phyloP scores from a whole-genome alignment of 176 grass and related monocot species.

The Oryza meyeriana region DNA sequence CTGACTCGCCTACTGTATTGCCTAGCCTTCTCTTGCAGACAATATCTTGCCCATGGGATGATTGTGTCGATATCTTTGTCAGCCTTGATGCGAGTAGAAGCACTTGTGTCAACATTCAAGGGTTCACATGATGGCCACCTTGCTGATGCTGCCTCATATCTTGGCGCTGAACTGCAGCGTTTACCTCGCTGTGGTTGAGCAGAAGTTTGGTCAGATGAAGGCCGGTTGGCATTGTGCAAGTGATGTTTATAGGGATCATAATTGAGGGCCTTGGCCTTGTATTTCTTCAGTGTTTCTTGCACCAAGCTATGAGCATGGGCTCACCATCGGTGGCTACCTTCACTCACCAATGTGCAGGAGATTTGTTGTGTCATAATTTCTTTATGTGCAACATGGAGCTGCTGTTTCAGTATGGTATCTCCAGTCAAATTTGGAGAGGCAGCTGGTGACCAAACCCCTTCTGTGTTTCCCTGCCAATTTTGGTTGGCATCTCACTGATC shows the following conservation, averaged over 20 bases:
- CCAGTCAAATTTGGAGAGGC: neutral
- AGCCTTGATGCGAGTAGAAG: constrained; percentile 75
- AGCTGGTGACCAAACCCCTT: neutral
- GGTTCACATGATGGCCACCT: constrained; percentile 53
- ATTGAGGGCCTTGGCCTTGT: neutral
- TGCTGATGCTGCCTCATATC: constrained; percentile 58
- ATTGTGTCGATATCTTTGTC: constrained; percentile 78
- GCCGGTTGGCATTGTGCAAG: neutral
- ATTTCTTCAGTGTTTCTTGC: neutral
- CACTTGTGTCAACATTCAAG: constrained; percentile 57
- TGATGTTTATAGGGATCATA: neutral
- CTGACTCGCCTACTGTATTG: constrained; percentile 72
- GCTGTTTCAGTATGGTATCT: neutral
- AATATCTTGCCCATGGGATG: constrained; percentile 88
- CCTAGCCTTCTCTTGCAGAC: constrained; percentile 81
- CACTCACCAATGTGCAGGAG: constrained; percentile 2
- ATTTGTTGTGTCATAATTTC: constrained; percentile 1
- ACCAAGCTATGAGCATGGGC: constrained; percentile 12
- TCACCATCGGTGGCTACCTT: constrained; percentile 21
- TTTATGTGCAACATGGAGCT: neutral
- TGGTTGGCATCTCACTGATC: constrained; percentile 38
- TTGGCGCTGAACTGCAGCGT: constrained; percentile 64
- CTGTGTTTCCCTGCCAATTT: constrained; percentile 24
- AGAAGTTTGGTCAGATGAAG: constrained; percentile 6
- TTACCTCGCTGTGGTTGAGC: constrained; percentile 77